These are phyloP conservation scores for Anthracocystis walkeri DNA, from an alignment of 1,284 basidiomycete genomes.

Conservation along the genomic window DNA sequence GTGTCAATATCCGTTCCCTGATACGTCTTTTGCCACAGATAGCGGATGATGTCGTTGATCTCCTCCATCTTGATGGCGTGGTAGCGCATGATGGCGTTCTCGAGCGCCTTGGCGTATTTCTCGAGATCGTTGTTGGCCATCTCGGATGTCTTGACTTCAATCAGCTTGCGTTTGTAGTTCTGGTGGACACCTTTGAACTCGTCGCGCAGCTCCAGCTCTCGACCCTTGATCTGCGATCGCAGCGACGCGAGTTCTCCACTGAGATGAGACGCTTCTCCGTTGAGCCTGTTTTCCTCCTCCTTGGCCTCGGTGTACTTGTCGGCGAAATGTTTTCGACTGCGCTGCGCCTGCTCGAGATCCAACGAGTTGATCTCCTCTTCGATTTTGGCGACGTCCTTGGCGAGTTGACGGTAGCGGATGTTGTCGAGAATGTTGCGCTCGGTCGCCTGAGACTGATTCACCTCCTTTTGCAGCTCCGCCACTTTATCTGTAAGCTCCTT, in stretches of 20 bases:
- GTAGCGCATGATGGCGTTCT: slow-evolving; percentile 95
- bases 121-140: slow-evolving; percentile 75
- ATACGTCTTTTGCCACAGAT: slow-evolving; percentile 96
- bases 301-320: slow-evolving; percentile 80
- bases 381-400: slow-evolving; percentile 77
- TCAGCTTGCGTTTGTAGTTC: slow-evolving; percentile 87
- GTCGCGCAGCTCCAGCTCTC: slow-evolving; percentile 78
- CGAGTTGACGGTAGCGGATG: slow-evolving; percentile 80
- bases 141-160: slow-evolving; percentile 82
- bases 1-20: slow-evolving; percentile 99
- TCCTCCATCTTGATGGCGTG: slow-evolving; percentile 99
- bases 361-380: slow-evolving; percentile 78
- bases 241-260: slow-evolving; percentile 63
- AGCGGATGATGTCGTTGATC: slow-evolving; percentile 84
- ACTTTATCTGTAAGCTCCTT: slow-evolving; percentile 50
- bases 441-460: slow-evolving; percentile 69
- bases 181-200: slow-evolving; percentile 90
- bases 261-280: slow-evolving; percentile 74
- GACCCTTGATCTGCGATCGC: slow-evolving; percentile 69
- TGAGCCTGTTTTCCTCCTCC: slow-evolving; percentile 78
- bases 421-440: slow-evolving; percentile 84
- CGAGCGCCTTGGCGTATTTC: slow-evolving; percentile 96
- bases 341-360: slow-evolving; percentile 56
- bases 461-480: slow-evolving; percentile 65
- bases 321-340: slow-evolving; percentile 79